Percentiles rank a stretch among this genome's conserved stretches.
These are phyloP conservation scores for Diutina scorzettiae DNA, from an alignment of 1,139 yeast species.

Conservation along the genomic window DNA sequence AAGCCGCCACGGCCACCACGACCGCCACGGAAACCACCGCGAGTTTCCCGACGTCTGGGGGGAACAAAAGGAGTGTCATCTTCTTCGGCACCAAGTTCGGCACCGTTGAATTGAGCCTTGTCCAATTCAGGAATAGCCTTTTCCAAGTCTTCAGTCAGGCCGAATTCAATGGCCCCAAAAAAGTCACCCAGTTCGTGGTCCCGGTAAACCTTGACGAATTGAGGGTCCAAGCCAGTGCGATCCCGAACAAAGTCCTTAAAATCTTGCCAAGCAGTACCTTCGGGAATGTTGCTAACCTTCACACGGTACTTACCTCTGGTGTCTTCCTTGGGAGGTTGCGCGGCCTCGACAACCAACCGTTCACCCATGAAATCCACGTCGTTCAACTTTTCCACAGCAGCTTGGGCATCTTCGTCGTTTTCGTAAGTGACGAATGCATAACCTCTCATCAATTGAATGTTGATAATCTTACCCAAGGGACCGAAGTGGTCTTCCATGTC, in stretches of 20 bases:
- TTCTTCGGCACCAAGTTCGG: conserved; percentile 56
- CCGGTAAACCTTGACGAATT: conserved; percentile 61
- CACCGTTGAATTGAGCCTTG: conserved; percentile 62
- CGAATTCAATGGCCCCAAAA: conserved; percentile 70
- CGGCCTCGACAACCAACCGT: conserved; percentile 54
- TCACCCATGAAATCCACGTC: conserved; percentile 50
- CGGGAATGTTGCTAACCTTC: conserved; percentile 56
- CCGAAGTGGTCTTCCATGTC: conserved; percentile 59
- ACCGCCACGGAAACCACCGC: conserved; percentile 29
- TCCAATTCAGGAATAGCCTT: conserved; percentile 58
- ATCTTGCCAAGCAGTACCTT: conserved; percentile 76
- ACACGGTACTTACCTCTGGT: conserved; percentile 65
- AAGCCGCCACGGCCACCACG: conserved; percentile 7
- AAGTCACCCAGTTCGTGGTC: conserved; percentile 49
- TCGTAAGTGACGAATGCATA: conserved; percentile 68
- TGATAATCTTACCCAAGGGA: conserved; percentile 52
- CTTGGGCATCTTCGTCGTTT: conserved; percentile 49
- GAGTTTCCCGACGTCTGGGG: conserved; percentile 33
- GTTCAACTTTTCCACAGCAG: conserved; percentile 53
- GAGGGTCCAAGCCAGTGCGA: conserved; percentile 50
- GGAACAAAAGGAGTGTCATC: conserved; percentile 74
- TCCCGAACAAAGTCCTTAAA: conserved; percentile 72
- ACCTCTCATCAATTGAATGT: conserved; percentile 61
- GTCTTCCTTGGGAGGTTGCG: conserved; percentile 47
- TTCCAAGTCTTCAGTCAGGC: conserved; percentile 60